Evolutionary conservation across 148 eudicot genomes (phyloP), one percentile per base, ranked within the genome.

Genomic region (Nyssa sinensis): DNA sequence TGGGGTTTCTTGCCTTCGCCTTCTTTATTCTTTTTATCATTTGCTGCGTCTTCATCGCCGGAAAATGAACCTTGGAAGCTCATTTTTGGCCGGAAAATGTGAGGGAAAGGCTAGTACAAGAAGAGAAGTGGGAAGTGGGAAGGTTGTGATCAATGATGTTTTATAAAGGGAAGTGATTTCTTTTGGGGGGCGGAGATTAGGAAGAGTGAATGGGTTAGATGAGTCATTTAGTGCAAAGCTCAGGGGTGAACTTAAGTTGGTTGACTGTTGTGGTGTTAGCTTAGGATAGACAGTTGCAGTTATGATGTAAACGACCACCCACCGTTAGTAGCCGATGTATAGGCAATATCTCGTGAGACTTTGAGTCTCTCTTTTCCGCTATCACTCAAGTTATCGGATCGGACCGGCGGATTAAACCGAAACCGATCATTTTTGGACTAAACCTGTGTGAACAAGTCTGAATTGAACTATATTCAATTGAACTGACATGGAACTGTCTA

Each of bases 1-100:
- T 76, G 41, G 2, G 75, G 67, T 53, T 72, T 82, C 69, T 78
- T 65, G 27, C 8, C 41, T 77, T 67, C 69, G 4, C 64, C 66
- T 31, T 57, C 59, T 9, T 5, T 49, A 1, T 73, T 57, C 37
- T 13, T 64, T 13, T 51, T 55, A 30, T 63, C 28, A 44, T 30
- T 27, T 62, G 32, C 23, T 24, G 61, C 27, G 4, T 49, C 69
- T 0, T 28, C 53, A 55, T 24, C n/a, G 68, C 67, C 68, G 24
- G 71, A 49, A 49, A 28, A 1, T 2, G 60, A 1, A 13, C 34
- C 24, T 28, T 68, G 60, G 37, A 7, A 44, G 71, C 71, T 68
- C 71, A 68, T 68, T 68, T n/a, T 28, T 55, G 59, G 59, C 23
- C 0, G 24, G 3, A 49, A 29, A 49, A 19, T 19, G 61, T 35